phyloP scores from a whole-genome alignment of 306 rosid species.

The Rosa persica region DNA sequence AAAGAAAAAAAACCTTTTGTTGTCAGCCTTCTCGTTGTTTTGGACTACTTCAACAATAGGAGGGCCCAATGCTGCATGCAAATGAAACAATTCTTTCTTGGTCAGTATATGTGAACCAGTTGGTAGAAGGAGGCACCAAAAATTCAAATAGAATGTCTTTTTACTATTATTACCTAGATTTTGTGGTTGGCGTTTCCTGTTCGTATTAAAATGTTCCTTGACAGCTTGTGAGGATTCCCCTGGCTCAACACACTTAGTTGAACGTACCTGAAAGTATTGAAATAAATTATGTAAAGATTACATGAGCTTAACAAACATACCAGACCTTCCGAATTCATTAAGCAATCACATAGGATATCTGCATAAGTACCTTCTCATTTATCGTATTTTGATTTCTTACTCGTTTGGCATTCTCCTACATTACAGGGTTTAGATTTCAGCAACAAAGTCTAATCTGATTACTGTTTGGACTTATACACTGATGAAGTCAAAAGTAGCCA shows the following conservation, averaged over 20 bases:
- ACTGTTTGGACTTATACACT: not conserved
- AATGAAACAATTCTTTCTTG: not conserved
- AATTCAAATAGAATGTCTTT: constrained; percentile 12
- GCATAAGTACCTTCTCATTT: constrained; percentile 36
- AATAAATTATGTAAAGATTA: constrained; percentile 13
- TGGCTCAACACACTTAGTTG: constrained; percentile 30
- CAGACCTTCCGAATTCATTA: not conserved
- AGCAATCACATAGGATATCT: constrained; percentile 17
- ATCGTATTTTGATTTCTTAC: constrained; percentile 29
- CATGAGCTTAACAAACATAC: constrained; percentile 17
- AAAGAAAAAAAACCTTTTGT: constrained; percentile 51
- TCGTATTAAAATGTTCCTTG: constrained; percentile 28
- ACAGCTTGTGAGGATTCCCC: constrained; percentile 39
- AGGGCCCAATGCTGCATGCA: constrained; percentile 58
- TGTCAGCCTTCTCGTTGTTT: constrained; percentile 34
- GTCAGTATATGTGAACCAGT: constrained; percentile 16
- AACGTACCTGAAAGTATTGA: constrained; percentile 36
- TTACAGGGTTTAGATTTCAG: constrained; percentile 26
- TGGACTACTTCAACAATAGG: constrained; percentile 35
- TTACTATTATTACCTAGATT: constrained; percentile 44
- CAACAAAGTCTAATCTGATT: constrained; percentile 14
- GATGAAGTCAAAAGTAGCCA: constrained; percentile 19
- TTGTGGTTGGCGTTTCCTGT: constrained; percentile 47
- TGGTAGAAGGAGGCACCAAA: constrained; percentile 7
- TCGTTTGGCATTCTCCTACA: constrained; percentile 35